Evolutionary conservation across 2,329 filamentous ascomycete genomes (phyloP).

Genomic region (Diplodia scrobiculata): DNA sequence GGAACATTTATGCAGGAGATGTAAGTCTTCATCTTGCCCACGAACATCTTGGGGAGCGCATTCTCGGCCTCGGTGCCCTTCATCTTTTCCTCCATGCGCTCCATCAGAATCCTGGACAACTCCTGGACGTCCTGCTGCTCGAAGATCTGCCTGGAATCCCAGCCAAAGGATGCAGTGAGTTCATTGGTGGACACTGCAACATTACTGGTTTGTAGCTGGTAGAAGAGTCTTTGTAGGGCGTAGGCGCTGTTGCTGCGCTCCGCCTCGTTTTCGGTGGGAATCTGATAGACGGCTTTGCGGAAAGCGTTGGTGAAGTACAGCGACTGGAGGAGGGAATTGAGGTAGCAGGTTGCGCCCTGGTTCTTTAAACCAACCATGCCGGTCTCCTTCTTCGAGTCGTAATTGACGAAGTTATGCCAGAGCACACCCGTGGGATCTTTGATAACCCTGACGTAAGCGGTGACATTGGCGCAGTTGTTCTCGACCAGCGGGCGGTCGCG

Average conservation of each 20-base stretch:
- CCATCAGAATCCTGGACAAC: conserved; percentile 93
- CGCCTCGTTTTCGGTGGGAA: conserved; percentile 84
- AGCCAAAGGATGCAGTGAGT: conserved; percentile 93
- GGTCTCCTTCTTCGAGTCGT: conserved; percentile 99
- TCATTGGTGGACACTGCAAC: conserved; percentile 86
- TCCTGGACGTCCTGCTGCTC: conserved; percentile 99
- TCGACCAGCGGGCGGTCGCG: conserved; percentile 71
- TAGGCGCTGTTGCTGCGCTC: conserved; percentile 86
- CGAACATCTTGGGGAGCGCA: conserved; percentile 85
- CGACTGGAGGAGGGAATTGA: conserved; percentile 54
- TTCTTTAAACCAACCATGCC: conserved; percentile 96
- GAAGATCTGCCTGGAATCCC: conserved; percentile 97
- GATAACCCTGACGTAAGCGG: conserved; percentile 77
- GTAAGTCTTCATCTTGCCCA: conserved; percentile 97
- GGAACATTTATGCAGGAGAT: conserved; percentile 98
- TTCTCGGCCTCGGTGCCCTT: conserved; percentile 93
- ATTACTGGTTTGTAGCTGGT: conserved; percentile 85
- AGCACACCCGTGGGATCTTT: conserved; percentile 86
- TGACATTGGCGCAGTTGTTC: conserved; percentile 75
- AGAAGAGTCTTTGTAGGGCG: conserved; percentile 90
- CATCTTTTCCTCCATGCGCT: conserved; percentile 96
- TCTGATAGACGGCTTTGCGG: conserved; percentile 96
- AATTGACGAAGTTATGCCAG: conserved; percentile 83
- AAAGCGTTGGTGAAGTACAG: conserved; percentile 72
- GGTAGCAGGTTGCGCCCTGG: conserved; percentile 73